Evolutionary conservation across 2,329 filamentous ascomycete genomes (phyloP).

Genomic region (Karstenula rhodostoma): DNA sequence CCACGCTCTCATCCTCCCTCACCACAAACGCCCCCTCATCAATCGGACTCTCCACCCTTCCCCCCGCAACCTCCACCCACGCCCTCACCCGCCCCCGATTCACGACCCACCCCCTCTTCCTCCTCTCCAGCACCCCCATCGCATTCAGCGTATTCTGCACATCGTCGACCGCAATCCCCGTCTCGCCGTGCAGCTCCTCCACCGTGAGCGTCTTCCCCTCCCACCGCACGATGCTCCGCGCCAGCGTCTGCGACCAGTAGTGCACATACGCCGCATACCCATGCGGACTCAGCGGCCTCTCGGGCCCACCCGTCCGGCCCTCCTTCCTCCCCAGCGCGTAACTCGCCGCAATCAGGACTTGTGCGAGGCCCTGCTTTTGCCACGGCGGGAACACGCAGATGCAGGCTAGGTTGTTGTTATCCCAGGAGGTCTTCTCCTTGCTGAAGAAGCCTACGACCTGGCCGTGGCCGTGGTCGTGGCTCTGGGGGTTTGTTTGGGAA

Average conservation of each 20-base stretch:
- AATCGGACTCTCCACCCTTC: constrained; percentile 72
- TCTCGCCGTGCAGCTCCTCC: constrained; percentile 75
- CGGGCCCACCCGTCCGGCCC: constrained; percentile 84
- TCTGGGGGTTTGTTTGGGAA: no score
- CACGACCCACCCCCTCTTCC: constrained; percentile 62
- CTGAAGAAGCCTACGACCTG: constrained; percentile 96
- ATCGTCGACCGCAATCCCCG: constrained; percentile 87
- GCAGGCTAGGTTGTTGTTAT: constrained; percentile 96
- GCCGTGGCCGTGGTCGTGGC: constrained; percentile 10
- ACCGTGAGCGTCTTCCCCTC: constrained; percentile 65
- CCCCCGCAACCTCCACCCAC: constrained; percentile 71
- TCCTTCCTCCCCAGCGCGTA: constrained; percentile 91
- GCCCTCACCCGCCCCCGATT: constrained; percentile 67
- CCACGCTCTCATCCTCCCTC: constrained; percentile 65
- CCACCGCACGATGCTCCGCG: constrained; percentile 66
- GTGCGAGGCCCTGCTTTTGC: constrained; percentile 88
- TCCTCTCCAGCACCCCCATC: constrained; percentile 73
- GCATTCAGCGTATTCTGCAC: constrained; percentile 79
- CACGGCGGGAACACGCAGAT: constrained; percentile 96
- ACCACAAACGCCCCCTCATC: constrained; percentile 78
- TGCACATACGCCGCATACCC: constrained; percentile 82
- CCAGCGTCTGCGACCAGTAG: constrained; percentile 87
- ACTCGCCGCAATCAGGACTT: constrained; percentile 88
- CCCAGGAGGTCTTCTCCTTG: constrained; percentile 99
- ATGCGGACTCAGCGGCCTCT: constrained; percentile 89